Evolutionary conservation across 257 asterid species (phyloP).

Genomic region (Eustoma russellianum): DNA sequence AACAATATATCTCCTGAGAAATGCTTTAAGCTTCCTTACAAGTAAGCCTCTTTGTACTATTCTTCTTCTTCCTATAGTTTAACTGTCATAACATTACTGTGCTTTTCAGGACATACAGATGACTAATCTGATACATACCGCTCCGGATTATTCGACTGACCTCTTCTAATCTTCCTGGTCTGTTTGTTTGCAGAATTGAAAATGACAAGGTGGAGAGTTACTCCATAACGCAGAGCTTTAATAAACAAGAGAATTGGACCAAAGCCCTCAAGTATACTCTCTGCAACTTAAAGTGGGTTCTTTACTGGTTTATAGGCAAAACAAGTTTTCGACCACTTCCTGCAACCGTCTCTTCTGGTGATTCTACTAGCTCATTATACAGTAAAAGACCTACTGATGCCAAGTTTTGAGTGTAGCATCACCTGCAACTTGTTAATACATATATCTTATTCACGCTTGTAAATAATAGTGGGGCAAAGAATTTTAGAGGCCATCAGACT

Average conservation of each 20-base stretch:
- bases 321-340: constrained; percentile 84
- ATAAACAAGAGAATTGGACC: constrained; percentile 92
- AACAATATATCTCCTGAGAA: constrained; percentile 78
- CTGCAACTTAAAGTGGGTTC: constrained; percentile 94
- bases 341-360: constrained; percentile 39
- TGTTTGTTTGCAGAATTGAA: constrained; percentile 61
- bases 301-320: constrained; percentile 95
- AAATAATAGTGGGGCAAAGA: no score
- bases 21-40: constrained; percentile 91
- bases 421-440: neutral
- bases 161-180: neutral
- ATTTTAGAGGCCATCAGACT: no score
- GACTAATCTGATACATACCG: neutral
- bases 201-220: constrained; percentile 84
- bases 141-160: neutral
- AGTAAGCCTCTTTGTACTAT: constrained; percentile 37
- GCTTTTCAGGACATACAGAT: neutral
- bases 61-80: neutral
- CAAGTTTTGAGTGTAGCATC: constrained; percentile 28
- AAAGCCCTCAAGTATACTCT: constrained; percentile 98
- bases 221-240: constrained; percentile 94
- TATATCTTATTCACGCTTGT: no score
- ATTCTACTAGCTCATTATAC: constrained; percentile 46
- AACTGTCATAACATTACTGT: neutral
- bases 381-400: constrained; percentile 31